A percentile compares a stretch with the other conserved stretches of the same genome.
These are phyloP conservation scores for Oleoguttula mirabilis DNA, from an alignment of 495 filamentous ascomycete species.

Conservation along the genomic window DNA sequence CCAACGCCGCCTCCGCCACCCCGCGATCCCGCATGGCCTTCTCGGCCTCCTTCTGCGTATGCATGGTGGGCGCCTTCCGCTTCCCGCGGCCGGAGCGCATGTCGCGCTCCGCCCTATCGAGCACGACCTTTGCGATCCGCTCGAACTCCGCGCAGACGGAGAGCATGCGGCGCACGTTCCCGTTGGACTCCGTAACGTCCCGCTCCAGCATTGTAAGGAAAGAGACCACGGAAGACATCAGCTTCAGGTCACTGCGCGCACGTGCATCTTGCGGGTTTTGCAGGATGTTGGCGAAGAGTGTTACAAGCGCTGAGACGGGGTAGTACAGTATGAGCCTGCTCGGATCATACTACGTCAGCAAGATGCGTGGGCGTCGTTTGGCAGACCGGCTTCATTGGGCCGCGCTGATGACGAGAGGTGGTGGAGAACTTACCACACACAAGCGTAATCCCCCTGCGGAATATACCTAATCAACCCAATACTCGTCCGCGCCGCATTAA, in stretches of 20 bases:
- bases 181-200: slow-evolving; percentile 68
- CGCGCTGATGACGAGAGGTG: neutral
- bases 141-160: slow-evolving; percentile 89
- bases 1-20: slow-evolving; percentile 2
- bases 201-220: slow-evolving; percentile 71
- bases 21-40: slow-evolving; percentile 19
- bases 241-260: slow-evolving; percentile 71
- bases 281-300: slow-evolving; percentile 90
- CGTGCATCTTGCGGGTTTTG: slow-evolving; percentile 89
- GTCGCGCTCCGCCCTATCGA: slow-evolving; percentile 83
- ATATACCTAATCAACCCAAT: slow-evolving; percentile 94
- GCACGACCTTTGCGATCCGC: slow-evolving; percentile 80
- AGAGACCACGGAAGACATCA: slow-evolving; percentile 86
- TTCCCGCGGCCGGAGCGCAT: slow-evolving; percentile 57
- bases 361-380: too few relatives aligned
- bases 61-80: slow-evolving; percentile 49
- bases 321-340: slow-evolving; percentile 89
- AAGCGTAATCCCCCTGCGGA: slow-evolving; percentile 84
- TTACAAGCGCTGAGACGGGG: slow-evolving; percentile 89
- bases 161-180: slow-evolving; percentile 84
- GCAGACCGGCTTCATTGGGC: too few relatives aligned
- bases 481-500: slow-evolving; percentile 80
- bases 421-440: slow-evolving; percentile 66
- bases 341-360: neutral
- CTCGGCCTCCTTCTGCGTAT: slow-evolving; percentile 27